Evolutionary conservation across 495 filamentous ascomycete species (phyloP).

Genomic region (Podospora australis): DNA sequence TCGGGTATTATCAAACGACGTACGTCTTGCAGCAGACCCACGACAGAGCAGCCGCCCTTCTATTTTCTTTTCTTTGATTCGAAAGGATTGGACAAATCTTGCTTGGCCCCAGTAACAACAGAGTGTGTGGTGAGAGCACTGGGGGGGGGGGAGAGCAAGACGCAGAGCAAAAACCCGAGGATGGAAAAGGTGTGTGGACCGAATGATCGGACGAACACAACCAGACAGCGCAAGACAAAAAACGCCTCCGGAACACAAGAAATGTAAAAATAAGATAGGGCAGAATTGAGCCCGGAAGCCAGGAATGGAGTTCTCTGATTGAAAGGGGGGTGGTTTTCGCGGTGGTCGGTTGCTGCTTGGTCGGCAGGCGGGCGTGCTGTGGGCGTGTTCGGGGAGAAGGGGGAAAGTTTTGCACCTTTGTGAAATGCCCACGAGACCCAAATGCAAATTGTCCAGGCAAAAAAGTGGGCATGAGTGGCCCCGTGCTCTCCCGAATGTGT

Average conservation of each 20-base stretch:
- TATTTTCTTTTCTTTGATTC: too few species aligned
- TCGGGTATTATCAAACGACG: too few species aligned
- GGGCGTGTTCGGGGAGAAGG: constrained; percentile 4
- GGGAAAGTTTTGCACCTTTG: constrained; percentile 19
- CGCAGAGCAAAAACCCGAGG: not conserved
- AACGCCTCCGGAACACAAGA: not conserved
- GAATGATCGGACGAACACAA: not conserved
- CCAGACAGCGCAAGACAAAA: not conserved
- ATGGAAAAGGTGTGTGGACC: not conserved
- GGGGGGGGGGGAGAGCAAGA: not conserved
- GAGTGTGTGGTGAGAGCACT: not conserved
- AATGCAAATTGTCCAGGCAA: constrained; percentile 13
- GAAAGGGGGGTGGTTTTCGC: constrained; percentile 1
- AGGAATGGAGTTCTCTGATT: not conserved
- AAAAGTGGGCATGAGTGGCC: constrained; percentile 15
- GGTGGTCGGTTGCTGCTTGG: constrained; percentile 6
- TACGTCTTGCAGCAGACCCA: too few species aligned
- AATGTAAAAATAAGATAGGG: not conserved
- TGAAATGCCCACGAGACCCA: constrained; percentile 21
- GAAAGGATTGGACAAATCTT: not conserved
- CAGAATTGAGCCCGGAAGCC: not conserved
- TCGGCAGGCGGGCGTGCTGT: constrained; percentile 13
- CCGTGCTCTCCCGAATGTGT: constrained; percentile 8
- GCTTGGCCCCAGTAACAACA: not conserved
- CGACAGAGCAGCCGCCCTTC: too few species aligned